phyloP scores from a whole-genome alignment of 345 rosid species.

The Rhizophora apiculata region DNA sequence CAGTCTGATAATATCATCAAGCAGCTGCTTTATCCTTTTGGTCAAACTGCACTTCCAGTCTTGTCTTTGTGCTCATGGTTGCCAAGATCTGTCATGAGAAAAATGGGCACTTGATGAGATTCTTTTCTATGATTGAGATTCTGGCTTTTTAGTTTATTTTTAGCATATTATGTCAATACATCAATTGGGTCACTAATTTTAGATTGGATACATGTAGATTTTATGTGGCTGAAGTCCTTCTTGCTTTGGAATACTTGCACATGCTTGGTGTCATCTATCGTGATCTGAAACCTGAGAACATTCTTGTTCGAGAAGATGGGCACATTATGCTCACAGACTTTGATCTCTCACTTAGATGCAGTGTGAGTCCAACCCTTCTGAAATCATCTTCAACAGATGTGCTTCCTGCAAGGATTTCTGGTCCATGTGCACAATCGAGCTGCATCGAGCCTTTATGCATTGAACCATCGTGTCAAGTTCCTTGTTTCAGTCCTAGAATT shows the following conservation, averaged over 20 bases:
- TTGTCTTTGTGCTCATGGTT: conserved; percentile 1
- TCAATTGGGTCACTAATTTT: background rate
- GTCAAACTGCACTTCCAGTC: background rate
- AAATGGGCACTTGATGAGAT: conserved; percentile 6
- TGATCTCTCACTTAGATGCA: conserved; percentile 85
- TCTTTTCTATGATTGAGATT: conserved; percentile 1
- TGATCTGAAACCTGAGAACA: conserved; percentile 92
- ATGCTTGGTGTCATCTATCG: conserved; percentile 94
- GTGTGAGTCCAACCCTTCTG: conserved; percentile 78
- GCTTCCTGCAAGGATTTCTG: conserved; percentile 61
- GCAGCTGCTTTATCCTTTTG: conserved; percentile 1
- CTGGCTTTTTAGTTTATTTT: background rate
- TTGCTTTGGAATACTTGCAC: conserved; percentile 90
- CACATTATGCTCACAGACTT: conserved; percentile 98
- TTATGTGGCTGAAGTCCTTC: conserved; percentile 90
- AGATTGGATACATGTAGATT: conserved; percentile 45
- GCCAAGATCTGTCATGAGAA: background rate
- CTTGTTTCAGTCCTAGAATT: conserved; percentile 84
- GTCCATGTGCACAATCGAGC: conserved; percentile 56
- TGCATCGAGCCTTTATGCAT: conserved; percentile 81
- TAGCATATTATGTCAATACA: too few relatives aligned
- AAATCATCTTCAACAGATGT: conserved; percentile 42
- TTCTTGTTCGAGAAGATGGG: conserved; percentile 94
- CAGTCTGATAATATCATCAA: background rate
- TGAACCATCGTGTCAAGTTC: conserved; percentile 69